Percentiles rank a stretch among this genome's conserved stretches.
Evolutionary conservation across 2,329 filamentous ascomycete genomes (phyloP).

Genomic region (Paraphaeosphaeria sporulosa): DNA sequence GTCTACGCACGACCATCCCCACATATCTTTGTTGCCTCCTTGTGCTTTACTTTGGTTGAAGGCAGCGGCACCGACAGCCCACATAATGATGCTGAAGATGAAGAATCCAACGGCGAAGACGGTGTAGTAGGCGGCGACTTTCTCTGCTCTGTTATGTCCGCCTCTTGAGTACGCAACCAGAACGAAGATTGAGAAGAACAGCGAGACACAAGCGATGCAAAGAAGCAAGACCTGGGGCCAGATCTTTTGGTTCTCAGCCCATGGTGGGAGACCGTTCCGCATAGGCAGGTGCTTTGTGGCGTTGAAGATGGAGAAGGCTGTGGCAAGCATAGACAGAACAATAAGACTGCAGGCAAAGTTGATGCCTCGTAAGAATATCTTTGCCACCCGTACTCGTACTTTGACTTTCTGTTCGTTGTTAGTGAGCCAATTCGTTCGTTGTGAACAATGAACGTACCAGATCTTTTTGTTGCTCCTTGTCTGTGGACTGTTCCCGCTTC

Average conservation of each 20-base stretch:
- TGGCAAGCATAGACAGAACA: slow-evolving; percentile 85
- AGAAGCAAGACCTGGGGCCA: slow-evolving; percentile 93
- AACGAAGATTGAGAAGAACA: slow-evolving; percentile 79
- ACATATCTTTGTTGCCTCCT: slow-evolving; percentile 84
- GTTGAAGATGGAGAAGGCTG: slow-evolving; percentile 93
- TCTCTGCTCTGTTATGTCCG: slow-evolving; percentile 87
- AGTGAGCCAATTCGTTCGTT: slow-evolving; percentile 27
- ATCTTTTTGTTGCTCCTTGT: slow-evolving; percentile 87
- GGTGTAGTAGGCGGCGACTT: slow-evolving; percentile 94
- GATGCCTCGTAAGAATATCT: slow-evolving; percentile 91
- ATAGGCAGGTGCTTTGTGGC: slow-evolving; percentile 77
- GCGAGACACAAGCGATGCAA: slow-evolving; percentile 78
- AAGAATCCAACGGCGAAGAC: slow-evolving; percentile 94
- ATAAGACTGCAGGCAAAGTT: slow-evolving; percentile 98
- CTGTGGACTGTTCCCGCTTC: slow-evolving; percentile 80
- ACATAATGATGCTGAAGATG: slow-evolving; percentile 90
- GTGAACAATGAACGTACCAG: slow-evolving; percentile 68
- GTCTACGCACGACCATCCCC: slow-evolving; percentile 97
- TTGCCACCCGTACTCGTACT: slow-evolving; percentile 87
- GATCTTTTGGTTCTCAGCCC: slow-evolving; percentile 78
- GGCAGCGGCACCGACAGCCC: slow-evolving; percentile 84
- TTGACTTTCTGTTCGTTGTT: slow-evolving; percentile 80
- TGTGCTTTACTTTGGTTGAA: slow-evolving; percentile 80
- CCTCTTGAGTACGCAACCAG: slow-evolving; percentile 88
- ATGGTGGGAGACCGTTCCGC: slow-evolving; percentile 83